Evolutionary conservation across 2,329 filamentous ascomycete genomes (phyloP), one percentile per base, ranked within the genome.

Genomic region (Elsinoe perseae): DNA sequence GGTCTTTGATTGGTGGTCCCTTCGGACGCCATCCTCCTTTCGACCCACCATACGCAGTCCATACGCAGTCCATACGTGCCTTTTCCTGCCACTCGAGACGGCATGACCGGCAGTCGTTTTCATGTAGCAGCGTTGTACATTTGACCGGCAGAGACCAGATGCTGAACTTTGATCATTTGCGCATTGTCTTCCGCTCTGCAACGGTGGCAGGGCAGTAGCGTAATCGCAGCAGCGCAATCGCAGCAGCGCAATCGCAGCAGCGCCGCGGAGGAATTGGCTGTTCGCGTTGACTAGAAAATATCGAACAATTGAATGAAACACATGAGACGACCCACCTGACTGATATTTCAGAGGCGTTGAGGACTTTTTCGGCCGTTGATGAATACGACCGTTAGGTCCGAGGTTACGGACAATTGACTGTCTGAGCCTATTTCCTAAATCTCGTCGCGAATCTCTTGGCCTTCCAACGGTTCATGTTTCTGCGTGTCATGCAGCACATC

Each of bases 391-490:
- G 9, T 44, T 9, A 43, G 18, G 40, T 8, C 40, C 40, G 40
- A 21, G 40, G 16, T 10, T 43, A 23, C 40, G 40, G 40, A 10
- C 23, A 43, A 23, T 23, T 43, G 18, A 23, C 18, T 43, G 21
- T 43, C 32, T 36, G 40, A 12, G 8, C 18, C 7, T 43, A 23
- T 23, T 43, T 16, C 18, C 14, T 20, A 43, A 9, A 14, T 44
- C 20, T 10, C 40, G 32, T 44, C 40, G 40, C 40, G 40, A 44
- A 44, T 44, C 40, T 44, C 40, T 44, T 44, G 40, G 40, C 21
- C 20, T 8, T 14, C 5, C 28, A 30, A 30, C 28, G 28, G 28
- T 5, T 14, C 32, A 36, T 44, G 40, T 44, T 25, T 44, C 40
- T 44, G 40, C 21, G 23, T 44, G 21, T 44, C 40, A 21, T 23